Evolutionary conservation across 2,329 filamentous ascomycete species (phyloP).

Genomic region (Chlorencoelia australis): DNA sequence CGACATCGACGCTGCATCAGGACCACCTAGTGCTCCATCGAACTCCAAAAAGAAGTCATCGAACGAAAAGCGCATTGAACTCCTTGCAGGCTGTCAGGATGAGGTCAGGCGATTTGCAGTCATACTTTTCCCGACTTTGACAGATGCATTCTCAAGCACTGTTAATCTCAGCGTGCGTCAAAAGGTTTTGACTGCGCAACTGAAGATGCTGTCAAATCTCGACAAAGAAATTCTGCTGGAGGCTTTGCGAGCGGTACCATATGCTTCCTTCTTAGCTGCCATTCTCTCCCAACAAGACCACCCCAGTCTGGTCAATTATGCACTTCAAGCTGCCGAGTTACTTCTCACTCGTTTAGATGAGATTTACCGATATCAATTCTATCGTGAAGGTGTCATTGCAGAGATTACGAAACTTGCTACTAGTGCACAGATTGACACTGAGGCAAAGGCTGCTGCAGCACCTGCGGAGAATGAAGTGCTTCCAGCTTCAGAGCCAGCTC

Average conservation of each 20-base stretch:
- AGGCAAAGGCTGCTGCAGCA: slow-evolving; percentile 11
- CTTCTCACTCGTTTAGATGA: slow-evolving; percentile 73
- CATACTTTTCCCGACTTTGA: slow-evolving; percentile 87
- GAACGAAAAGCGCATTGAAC: slow-evolving; percentile 72
- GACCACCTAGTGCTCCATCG: slow-evolving; percentile 34
- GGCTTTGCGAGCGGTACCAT: slow-evolving; percentile 77
- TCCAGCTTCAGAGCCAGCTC: slow-evolving; percentile 24
- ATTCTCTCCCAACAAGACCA: slow-evolving; percentile 96
- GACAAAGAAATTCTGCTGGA: slow-evolving; percentile 77
- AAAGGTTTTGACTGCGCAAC: slow-evolving; percentile 87
- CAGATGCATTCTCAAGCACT: slow-evolving; percentile 94
- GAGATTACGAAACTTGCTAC: slow-evolving; percentile 77
- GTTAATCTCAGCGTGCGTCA: slow-evolving; percentile 91
- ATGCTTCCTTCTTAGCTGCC: slow-evolving; percentile 88
- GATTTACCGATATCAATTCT: slow-evolving; percentile 93
- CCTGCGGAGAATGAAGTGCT: slow-evolving; percentile 13
- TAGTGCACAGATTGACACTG: slow-evolving; percentile 9
- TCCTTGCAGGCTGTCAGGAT: slow-evolving; percentile 71
- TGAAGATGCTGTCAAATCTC: slow-evolving; percentile 97
- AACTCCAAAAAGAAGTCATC: slow-evolving; percentile 43
- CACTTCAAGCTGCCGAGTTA: slow-evolving; percentile 81
- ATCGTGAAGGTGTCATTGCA: slow-evolving; percentile 88
- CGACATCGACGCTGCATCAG: slow-evolving; percentile 30
- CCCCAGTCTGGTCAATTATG: slow-evolving; percentile 72
- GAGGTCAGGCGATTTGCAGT: slow-evolving; percentile 87